phyloP scores from a whole-genome alignment of 108 stramenopile genomes.

The Pseudonitzschia delicatissima region DNA sequence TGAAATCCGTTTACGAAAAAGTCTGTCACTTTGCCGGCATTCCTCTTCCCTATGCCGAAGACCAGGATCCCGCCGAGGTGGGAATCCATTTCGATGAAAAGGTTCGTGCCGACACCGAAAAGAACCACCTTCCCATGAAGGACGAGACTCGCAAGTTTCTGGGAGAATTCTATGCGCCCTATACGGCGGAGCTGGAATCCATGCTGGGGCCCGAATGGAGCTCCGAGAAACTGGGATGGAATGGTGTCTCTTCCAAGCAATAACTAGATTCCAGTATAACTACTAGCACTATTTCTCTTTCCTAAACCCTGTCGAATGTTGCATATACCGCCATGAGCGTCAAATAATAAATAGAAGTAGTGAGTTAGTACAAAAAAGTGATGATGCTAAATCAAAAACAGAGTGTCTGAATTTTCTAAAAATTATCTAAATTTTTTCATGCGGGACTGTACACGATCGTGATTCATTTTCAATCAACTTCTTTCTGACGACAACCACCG shows the following conservation, averaged over 20 bases:
- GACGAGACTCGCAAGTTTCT: constrained; percentile 25
- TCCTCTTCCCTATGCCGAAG: neutral
- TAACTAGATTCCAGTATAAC: neutral
- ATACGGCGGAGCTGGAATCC: constrained; percentile 22
- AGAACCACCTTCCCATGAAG: neutral
- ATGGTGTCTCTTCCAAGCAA: too few species aligned
- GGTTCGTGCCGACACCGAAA: constrained; percentile 4
- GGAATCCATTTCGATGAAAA: constrained; percentile 21
- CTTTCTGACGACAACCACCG: too few species aligned
- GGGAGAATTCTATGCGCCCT: constrained; percentile 24
- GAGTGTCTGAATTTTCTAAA: neutral
- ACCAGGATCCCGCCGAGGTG: neutral
- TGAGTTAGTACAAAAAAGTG: neutral
- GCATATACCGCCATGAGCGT: neutral
- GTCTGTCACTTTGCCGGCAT: constrained; percentile 22
- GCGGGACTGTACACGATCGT: too few species aligned
- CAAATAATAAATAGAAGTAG: neutral
- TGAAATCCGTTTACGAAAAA: constrained; percentile 12
- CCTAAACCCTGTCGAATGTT: neutral
- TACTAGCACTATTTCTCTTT: neutral
- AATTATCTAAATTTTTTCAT: neutral
- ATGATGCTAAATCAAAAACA: neutral
- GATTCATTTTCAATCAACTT: too few species aligned
- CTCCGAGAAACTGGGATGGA: constrained; percentile 3
- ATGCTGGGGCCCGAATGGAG: constrained; percentile 27